phyloP scores from a whole-genome alignment of 768 basidiomycete genomes.

The Dentipellis sp. region DNA sequence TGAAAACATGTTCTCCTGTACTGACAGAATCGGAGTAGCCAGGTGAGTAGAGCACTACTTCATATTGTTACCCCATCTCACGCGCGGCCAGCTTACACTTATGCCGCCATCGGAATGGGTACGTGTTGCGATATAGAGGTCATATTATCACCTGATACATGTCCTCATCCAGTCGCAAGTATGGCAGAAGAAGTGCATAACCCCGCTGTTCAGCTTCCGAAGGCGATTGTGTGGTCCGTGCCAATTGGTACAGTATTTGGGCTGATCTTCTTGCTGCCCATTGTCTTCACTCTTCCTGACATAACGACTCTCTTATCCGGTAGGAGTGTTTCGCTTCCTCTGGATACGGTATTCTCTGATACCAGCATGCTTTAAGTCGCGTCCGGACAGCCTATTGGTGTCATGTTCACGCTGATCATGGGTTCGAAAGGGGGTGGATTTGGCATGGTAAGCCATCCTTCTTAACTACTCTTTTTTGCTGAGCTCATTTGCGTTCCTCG shows the following conservation, averaged over 20 bases:
- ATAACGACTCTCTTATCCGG: constrained; percentile 42
- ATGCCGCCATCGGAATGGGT: constrained; percentile 58
- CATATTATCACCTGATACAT: neutral
- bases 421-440: constrained; percentile 54
- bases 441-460: constrained; percentile 35
- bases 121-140: neutral
- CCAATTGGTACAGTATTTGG: constrained; percentile 45
- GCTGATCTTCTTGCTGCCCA: constrained; percentile 48
- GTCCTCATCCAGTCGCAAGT: constrained; percentile 36
- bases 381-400: constrained; percentile 53
- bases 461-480: neutral
- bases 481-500: neutral
- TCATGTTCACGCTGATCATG: constrained; percentile 56
- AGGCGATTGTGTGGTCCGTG: constrained; percentile 43
- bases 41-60: neutral
- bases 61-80: neutral
- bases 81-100: constrained; percentile 40
- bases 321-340: constrained; percentile 16
- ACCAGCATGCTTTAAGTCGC: constrained; percentile 26
- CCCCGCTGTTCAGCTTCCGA: constrained; percentile 44
- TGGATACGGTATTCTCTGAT: neutral
- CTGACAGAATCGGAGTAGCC: neutral
- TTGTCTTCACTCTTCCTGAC: constrained; percentile 57
- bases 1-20: neutral
- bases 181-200: constrained; percentile 63